phyloP scores from a whole-genome alignment of 257 asterid genomes.

The Echium plantagineum region DNA sequence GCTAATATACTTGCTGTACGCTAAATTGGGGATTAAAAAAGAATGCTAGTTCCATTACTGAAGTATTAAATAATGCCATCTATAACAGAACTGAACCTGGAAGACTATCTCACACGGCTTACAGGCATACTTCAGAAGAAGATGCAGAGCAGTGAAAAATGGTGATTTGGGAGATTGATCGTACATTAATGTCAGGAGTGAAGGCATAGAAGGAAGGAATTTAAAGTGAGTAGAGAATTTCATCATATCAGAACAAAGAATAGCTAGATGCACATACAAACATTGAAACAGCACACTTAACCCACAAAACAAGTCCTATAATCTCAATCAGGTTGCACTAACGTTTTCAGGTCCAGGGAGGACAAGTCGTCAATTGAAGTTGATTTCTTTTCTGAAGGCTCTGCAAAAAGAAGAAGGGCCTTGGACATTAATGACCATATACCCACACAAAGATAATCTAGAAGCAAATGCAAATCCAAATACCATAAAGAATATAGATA shows the following conservation, averaged over 20 bases:
- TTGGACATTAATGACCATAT: background rate
- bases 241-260: background rate
- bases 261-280: background rate
- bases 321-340: constrained; percentile 13
- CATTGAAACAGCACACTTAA: background rate
- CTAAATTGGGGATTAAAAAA: background rate
- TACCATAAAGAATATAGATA: too few relatives aligned
- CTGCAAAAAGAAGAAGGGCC: constrained; percentile 21
- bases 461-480: background rate
- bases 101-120: background rate
- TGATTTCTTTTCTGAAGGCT: constrained; percentile 48
- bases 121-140: background rate
- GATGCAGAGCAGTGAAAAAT: background rate
- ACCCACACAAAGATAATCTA: background rate
- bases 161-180: background rate
- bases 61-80: background rate
- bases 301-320: background rate
- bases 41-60: too few relatives aligned
- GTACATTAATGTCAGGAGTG: background rate
- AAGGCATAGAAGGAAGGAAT: background rate
- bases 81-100: background rate
- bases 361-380: constrained; percentile 59
- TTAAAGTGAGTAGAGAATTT: background rate
- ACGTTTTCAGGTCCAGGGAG: constrained; percentile 71
- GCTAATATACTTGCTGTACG: background rate